Evolutionary conservation across 768 basidiomycete species (phyloP), one percentile per base, ranked within the genome.

Genomic region (Saitozyma sp.): DNA sequence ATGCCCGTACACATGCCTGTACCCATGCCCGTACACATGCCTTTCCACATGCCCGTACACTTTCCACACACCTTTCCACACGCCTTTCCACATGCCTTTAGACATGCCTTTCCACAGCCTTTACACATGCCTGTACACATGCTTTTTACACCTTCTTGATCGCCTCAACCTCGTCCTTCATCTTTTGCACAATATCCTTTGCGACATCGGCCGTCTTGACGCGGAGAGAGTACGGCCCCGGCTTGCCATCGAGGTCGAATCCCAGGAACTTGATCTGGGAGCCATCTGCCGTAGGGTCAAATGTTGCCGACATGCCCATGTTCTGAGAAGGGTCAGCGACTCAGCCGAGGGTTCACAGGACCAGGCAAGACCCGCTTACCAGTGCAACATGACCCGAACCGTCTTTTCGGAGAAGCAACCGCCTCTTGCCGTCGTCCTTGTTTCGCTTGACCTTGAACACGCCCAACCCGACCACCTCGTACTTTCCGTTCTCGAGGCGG

Each of bases 121-220:
- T n/a, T n/a, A n/a, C n/a, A n/a, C n/a, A n/a, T n/a, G n/a, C n/a
- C n/a, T n/a, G n/a, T n/a, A n/a, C n/a, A n/a, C n/a, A n/a, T n/a
- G n/a, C n/a, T n/a, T n/a, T n/a, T n/a, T n/a, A n/a, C n/a, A n/a
- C n/a, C n/a, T n/a, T n/a, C 48, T 59, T 59, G n/a, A 60, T 50
- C 16, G 19, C 58, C 39, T 84, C 81, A 13, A 91, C 81, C 9
- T 81, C 79, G 54, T 81, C 80, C 49, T 82, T 83, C 65, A 83
- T 80, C 49, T 82, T 69, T 1, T 73, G 62, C 17, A 62, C 64
- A 59, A 76, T 20, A 14, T 67, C 63, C 42, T 38, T 45, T 0
- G 74, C 71, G 29, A 57, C 50, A 1, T 66, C 56, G 2, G 67
- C 54, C 41, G 64, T 73, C 59, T 73, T 76, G 6, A 73, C 70